Percentiles rank a stretch among this genome's conserved stretches.
phyloP scores from a whole-genome alignment of 371 early-diverging fungal genomes.

The Mucor saturninus region DNA sequence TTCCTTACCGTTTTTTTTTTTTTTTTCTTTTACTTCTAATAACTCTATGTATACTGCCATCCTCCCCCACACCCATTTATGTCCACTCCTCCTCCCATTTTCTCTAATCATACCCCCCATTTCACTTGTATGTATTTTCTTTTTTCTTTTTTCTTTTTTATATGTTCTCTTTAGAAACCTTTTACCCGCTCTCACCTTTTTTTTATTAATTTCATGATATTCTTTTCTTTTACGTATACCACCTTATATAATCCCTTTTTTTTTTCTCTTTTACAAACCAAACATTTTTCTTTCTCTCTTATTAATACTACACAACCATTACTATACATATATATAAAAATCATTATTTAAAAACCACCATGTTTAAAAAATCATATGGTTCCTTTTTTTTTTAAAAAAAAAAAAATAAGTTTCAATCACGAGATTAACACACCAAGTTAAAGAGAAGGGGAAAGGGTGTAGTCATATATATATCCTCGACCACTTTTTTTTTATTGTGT shows the following conservation, averaged over 20 bases:
- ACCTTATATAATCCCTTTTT: background rate
- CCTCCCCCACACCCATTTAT: background rate
- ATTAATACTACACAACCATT: background rate
- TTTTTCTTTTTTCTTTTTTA: background rate
- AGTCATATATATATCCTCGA: too few species aligned
- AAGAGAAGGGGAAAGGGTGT: too few species aligned
- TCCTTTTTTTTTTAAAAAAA: background rate
- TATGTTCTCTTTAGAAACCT: background rate
- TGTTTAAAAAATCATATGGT: background rate
- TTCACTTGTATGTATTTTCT: background rate
- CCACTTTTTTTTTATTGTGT: background rate
- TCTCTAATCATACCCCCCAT: background rate
- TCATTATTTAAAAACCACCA: background rate
- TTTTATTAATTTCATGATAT: background rate
- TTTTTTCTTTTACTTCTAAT: background rate
- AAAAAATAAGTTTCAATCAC: background rate
- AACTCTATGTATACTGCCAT: conserved; percentile 19
- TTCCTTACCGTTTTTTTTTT: conserved; percentile 1
- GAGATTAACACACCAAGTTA: too few species aligned
- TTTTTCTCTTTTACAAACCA: background rate
- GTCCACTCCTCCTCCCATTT: background rate
- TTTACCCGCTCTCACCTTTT: background rate
- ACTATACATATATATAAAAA: background rate
- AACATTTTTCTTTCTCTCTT: background rate
- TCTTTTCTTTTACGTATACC: background rate